These are phyloP conservation scores for Scleroderma citrinum DNA, from an alignment of 768 basidiomycete species.

Conservation along the genomic window DNA sequence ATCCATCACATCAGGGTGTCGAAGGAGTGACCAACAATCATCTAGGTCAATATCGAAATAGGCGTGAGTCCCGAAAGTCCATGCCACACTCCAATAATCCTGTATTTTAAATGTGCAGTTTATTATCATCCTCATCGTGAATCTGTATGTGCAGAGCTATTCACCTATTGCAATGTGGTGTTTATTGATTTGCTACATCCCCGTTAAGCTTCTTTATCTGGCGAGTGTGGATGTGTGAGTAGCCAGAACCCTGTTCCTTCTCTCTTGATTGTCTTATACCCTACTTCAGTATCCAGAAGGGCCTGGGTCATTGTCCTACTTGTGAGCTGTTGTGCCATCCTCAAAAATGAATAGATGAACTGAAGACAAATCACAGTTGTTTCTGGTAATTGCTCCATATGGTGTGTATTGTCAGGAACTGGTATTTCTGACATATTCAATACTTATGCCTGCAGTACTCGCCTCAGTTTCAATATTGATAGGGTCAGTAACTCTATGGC, in stretches of 20 bases:
- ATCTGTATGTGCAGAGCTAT: not conserved
- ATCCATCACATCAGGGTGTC: not conserved
- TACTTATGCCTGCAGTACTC: not conserved
- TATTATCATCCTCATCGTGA: not conserved
- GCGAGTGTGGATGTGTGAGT: constrained; percentile 5
- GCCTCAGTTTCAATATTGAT: not conserved
- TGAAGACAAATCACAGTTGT: not conserved
- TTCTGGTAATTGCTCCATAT: not conserved
- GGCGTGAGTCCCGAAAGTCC: not conserved
- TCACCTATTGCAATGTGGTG: not conserved
- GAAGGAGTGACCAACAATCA: too few species aligned
- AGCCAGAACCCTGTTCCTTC: not conserved
- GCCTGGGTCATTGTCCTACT: not conserved
- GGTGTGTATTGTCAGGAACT: not conserved
- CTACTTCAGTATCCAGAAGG: not conserved
- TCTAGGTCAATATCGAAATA: not conserved
- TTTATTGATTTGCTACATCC: too few species aligned
- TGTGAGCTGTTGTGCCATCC: not conserved
- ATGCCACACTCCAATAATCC: not conserved
- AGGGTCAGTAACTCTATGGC: not conserved
- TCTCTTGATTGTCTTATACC: too few species aligned
- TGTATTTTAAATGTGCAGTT: not conserved
- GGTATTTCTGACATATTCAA: not conserved
- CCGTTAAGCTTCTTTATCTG: constrained; percentile 4
- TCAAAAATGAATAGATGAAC: not conserved